Conservation (phyloP, 75 land plant species). For the Cunninghamia lanceolata region DNA sequence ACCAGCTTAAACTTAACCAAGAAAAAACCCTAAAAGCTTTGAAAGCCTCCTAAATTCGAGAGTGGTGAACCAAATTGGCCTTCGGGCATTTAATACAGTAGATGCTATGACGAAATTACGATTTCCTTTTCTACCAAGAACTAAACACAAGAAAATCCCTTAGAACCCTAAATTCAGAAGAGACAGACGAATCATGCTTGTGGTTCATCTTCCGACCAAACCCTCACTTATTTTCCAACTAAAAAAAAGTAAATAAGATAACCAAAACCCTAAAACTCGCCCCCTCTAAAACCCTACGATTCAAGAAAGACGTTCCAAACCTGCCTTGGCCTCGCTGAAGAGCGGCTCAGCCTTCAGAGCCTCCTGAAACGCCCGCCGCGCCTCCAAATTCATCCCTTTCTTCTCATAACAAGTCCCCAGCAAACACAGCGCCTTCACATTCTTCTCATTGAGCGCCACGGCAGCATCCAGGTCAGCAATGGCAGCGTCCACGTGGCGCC, state of each 20-base stretch:
- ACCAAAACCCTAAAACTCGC: background rate
- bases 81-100: too few relatives aligned
- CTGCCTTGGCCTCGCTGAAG: constrained; percentile 21
- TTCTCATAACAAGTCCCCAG: constrained; percentile 63
- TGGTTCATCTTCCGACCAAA: background rate
- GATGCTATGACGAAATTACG: too few relatives aligned
- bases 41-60: too few relatives aligned
- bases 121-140: too few relatives aligned
- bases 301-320: constrained; percentile 17
- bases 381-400: constrained; percentile 47
- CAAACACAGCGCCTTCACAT: constrained; percentile 41
- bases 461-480: constrained; percentile 51
- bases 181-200: too few relatives aligned
- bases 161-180: too few relatives aligned
- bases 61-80: too few relatives aligned
- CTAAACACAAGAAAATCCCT: too few relatives aligned
- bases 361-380: constrained; percentile 46
- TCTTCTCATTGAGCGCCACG: constrained; percentile 35
- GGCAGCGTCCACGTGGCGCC: constrained; percentile 41
- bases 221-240: background rate
- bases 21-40: too few relatives aligned
- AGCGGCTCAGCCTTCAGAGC: constrained; percentile 27
- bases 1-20: too few relatives aligned
- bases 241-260: background rate
- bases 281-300: background rate